Base-by-base conservation (phyloP, 2,329 filamentous ascomycete genomes). In the Fusarium sp. region DNA sequence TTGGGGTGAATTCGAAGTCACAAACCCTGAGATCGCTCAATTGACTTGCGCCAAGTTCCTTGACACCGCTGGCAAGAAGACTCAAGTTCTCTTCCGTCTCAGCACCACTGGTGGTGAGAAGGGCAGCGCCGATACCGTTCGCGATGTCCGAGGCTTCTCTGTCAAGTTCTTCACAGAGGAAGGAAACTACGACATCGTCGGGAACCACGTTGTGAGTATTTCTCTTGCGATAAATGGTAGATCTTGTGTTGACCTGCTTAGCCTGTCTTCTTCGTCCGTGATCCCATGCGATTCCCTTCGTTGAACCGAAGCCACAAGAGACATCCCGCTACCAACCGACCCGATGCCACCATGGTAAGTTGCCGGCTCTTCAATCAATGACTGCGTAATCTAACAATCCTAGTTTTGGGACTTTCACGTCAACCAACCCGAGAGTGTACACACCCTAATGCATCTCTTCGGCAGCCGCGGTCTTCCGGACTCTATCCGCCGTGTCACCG, bases 61-160 rank as follows among this genome's bases (percentile, higher is more conserved):
- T 12, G 85, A 78, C 50, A 79, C 78, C 2, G 78, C 86, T n/a
- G 88, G 87, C 1, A 89, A 87, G 71, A 88, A 87, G 76, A 80
- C 79, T 36, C 81, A 88, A 0, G 82, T 90, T 3, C 91, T 92
- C 56, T 82, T 89, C n/a, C 89, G 91, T 25, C 91, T 93, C 75
- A 92, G 90, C 0, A 93, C 91, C 7, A 91, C 93, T n/a, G 89
- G 90, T 18, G 89, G 90, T 8, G 90, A 87, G 50, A 84, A 88
- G 31, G 91, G 91, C 29, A 91, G 88, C 69, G 86, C 89, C 5
- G 91, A 93, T 70, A 90, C 89, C 0, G 89, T 88, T 18, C 86
- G 91, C 38, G 91, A 93, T 82, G 89, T 92, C 0, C 90, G 91
- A 68, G 91, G 91, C 1, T 93, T 92, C 75, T 90, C 91, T 3